Conservation (phyloP, 2,329 filamentous ascomycete genomes). For the Neobulgaria alba region DNA sequence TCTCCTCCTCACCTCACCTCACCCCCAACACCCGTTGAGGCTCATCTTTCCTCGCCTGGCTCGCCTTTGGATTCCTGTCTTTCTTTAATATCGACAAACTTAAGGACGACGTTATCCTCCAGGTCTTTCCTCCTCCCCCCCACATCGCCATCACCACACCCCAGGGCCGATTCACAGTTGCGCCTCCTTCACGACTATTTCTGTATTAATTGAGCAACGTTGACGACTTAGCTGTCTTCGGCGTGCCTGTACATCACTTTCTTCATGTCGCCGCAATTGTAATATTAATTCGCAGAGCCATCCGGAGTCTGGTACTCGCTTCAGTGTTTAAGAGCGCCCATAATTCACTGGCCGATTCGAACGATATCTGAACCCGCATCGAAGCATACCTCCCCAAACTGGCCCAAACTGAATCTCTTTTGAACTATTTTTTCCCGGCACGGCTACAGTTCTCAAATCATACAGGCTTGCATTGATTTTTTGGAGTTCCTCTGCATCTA, state of each 20-base stretch:
- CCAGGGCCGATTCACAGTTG: not conserved
- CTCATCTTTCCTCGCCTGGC: not conserved
- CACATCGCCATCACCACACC: no score
- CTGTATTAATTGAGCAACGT: conserved; percentile 16
- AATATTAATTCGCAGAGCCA: conserved; percentile 19
- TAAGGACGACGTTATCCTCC: not conserved
- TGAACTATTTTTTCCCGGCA: no score
- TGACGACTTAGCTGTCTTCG: conserved; percentile 27
- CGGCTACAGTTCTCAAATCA: no score
- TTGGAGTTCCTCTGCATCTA: no score
- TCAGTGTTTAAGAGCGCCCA: conserved; percentile 10
- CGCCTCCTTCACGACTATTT: not conserved
- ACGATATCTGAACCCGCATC: no score
- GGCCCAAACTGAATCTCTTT: no score
- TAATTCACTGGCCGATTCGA: not conserved
- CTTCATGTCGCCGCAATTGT: conserved; percentile 14
- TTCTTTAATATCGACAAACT: not conserved
- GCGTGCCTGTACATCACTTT: conserved; percentile 15
- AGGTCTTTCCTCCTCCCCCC: no score
- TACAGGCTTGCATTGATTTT: no score
- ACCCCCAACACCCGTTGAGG: not conserved
- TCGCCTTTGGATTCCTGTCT: not conserved
- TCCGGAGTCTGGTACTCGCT: conserved; percentile 21
- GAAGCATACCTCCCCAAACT: no score
- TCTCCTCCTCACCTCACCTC: not conserved